Evolutionary conservation across 2,329 filamentous ascomycete genomes (phyloP), one percentile per base, ranked within the genome.

Genomic region (Coleophoma cylindrospora): DNA sequence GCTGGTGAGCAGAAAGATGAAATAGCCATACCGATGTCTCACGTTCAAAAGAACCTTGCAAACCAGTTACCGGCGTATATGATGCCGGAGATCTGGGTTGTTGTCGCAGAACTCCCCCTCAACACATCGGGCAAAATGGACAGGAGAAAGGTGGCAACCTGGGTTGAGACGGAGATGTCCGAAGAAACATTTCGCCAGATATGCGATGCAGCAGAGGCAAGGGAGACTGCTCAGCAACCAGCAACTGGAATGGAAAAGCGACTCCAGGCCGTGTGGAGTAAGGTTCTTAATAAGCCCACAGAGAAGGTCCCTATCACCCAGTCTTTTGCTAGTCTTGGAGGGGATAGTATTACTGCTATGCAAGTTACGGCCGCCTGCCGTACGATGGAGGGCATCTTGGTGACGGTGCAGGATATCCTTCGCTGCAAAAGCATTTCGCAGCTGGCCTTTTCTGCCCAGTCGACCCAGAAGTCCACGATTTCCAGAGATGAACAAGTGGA

Each of bases 51-150:
- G 32, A 6, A 47, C 9, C 44, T 50, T 27, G 40, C 44, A 8
- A 13, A 48, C 13, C 9, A 14, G 12, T 40, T 50, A 17, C 49
- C 44, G 13, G 14, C 33, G 13, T 50, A 50, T 21, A 50, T 50
- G 49, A 8, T 50, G 3, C 48, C 48, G 2, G 36, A 40, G 2
- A 33, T 21, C 9, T 48, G 27, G 19, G n/a, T 48, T 12, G n/a
- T 27, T 4, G 47, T 48, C 9, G 33, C 34, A 13, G 19, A 13
- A 43, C 34, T 48, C 27, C 47, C 47, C 4, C 12, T 48, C 27
- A 27, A 22, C 8, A 9, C 34, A 8, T 48, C 47, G 8, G 47
- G 47, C 3, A 48, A 48, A 33, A 17, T 34, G 7, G 47, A 48
- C 37, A 19, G 47, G 4, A 48, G 11, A 43, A 13, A 14, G 11